These are phyloP conservation scores for Tuber microsphaerosporum DNA, from an alignment of 495 filamentous ascomycete genomes.

Conservation along the genomic window DNA sequence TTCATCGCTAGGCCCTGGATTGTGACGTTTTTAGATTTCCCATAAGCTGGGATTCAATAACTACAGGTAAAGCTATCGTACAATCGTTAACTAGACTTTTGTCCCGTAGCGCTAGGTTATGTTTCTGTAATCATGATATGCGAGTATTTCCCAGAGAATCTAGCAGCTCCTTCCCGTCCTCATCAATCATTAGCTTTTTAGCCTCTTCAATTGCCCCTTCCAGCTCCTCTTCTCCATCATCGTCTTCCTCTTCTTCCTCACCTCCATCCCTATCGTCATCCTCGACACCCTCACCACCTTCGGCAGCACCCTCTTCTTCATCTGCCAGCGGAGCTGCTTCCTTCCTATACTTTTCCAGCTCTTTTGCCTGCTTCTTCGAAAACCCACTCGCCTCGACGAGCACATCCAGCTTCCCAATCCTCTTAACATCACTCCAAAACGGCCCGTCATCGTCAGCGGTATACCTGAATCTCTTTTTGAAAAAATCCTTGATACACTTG, in stretches of 20 bases:
- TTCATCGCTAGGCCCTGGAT: neutral
- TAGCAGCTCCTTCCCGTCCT: neutral
- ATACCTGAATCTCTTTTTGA: slow-evolving; percentile 82
- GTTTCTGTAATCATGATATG: neutral
- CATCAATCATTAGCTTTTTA: neutral
- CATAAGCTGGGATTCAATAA: neutral
- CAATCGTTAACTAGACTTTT: neutral
- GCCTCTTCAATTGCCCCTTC: slow-evolving; percentile 3
- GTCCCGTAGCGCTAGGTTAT: neutral
- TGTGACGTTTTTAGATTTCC: neutral
- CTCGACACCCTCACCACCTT: slow-evolving; percentile 38
- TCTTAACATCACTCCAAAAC: slow-evolving; percentile 73
- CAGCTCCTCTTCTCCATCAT: slow-evolving; percentile 43
- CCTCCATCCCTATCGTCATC: slow-evolving; percentile 45
- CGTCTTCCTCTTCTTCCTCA: slow-evolving; percentile 39
- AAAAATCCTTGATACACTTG: slow-evolving; percentile 86
- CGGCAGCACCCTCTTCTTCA: slow-evolving; percentile 45
- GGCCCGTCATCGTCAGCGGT: slow-evolving; percentile 73
- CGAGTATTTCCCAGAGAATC: slow-evolving; percentile 7
- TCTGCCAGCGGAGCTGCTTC: slow-evolving; percentile 49
- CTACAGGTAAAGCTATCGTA: neutral
- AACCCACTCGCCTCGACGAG: slow-evolving; percentile 90
- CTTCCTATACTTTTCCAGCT: slow-evolving; percentile 81
- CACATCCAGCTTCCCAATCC: slow-evolving; percentile 69
- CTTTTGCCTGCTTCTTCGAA: slow-evolving; percentile 89